Evolutionary conservation across 257 asterid genomes (phyloP).

Genomic region (Leonotis leonurus): DNA sequence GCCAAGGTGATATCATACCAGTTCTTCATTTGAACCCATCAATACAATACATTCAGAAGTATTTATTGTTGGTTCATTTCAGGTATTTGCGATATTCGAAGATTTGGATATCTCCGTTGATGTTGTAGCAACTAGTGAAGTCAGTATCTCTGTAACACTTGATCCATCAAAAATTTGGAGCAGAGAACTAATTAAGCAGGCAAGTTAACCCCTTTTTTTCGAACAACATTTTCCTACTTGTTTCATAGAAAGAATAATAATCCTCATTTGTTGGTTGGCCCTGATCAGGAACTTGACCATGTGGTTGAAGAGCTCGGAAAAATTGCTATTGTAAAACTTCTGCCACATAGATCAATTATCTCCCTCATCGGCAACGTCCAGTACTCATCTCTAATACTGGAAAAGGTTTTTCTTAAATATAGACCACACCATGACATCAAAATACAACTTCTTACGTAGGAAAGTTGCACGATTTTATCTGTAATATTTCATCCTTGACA

Average conservation of each 20-base stretch:
- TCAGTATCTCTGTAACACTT: slow-evolving; percentile 67
- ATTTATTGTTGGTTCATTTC: not conserved
- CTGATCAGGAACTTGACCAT: slow-evolving; percentile 56
- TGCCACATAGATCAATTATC: slow-evolving; percentile 60
- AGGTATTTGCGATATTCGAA: slow-evolving; percentile 74
- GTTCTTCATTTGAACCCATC: not conserved
- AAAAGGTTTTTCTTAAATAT: slow-evolving; percentile 36
- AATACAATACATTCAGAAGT: not conserved
- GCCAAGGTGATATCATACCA: slow-evolving; percentile 44
- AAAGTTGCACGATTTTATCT: not conserved
- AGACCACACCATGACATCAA: not conserved
- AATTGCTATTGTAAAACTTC: slow-evolving; percentile 63
- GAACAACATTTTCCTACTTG: not conserved
- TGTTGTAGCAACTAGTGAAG: slow-evolving; percentile 88
- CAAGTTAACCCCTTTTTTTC: slow-evolving; percentile 21
- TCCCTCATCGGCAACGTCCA: slow-evolving; percentile 72
- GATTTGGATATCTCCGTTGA: slow-evolving; percentile 76
- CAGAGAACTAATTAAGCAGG: slow-evolving; percentile 81
- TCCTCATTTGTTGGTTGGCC: not conserved
- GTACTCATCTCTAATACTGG: slow-evolving; percentile 54
- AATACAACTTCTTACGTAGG: not conserved
- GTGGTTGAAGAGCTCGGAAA: slow-evolving; percentile 67
- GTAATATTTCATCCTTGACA: slow-evolving; percentile 18
- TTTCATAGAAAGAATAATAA: not conserved
- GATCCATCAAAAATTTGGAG: slow-evolving; percentile 87